Conservation (phyloP, 1,284 basidiomycete genomes). For the Cutaneotrichosporon sp. region DNA sequence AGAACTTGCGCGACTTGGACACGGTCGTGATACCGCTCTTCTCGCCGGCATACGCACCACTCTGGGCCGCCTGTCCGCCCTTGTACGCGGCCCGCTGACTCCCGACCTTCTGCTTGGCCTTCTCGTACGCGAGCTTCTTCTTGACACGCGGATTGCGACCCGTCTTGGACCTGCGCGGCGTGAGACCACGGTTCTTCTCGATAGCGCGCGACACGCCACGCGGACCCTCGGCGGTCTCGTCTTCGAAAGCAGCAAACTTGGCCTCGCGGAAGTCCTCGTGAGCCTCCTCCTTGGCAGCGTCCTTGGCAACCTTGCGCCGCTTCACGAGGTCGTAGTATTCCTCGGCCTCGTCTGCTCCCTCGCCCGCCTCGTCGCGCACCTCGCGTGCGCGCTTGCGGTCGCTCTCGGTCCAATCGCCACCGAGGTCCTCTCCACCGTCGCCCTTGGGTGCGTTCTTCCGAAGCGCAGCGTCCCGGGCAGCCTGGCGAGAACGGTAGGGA, state of each 20-base stretch:
- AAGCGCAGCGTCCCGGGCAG: conserved; percentile 55
- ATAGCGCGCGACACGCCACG: conserved; percentile 84
- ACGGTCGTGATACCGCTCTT: conserved; percentile 78
- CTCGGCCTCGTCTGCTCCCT: conserved; percentile 52
- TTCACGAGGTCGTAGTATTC: conserved; percentile 89
- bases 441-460: conserved; percentile 51
- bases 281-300: conserved; percentile 72
- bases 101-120: conserved; percentile 85
- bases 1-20: conserved; percentile 74
- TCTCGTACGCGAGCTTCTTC: conserved; percentile 86
- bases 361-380: conserved; percentile 53
- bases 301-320: conserved; percentile 67
- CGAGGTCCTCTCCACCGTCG: conserved; percentile 48
- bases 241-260: conserved; percentile 60
- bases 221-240: conserved; percentile 60
- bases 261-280: conserved; percentile 68
- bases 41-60: conserved; percentile 58
- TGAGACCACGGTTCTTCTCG: conserved; percentile 87
- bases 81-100: conserved; percentile 87
- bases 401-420: conserved; percentile 56
- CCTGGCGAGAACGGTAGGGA: conserved; percentile 53
- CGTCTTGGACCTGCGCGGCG: conserved; percentile 75
- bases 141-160: conserved; percentile 95
- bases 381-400: conserved; percentile 56
- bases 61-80: conserved; percentile 64